A percentile compares a stretch with the other conserved stretches of the same genome.
Evolutionary conservation across 805 yeast genomes (phyloP).

Genomic region (Suhomyces pyralidae): DNA sequence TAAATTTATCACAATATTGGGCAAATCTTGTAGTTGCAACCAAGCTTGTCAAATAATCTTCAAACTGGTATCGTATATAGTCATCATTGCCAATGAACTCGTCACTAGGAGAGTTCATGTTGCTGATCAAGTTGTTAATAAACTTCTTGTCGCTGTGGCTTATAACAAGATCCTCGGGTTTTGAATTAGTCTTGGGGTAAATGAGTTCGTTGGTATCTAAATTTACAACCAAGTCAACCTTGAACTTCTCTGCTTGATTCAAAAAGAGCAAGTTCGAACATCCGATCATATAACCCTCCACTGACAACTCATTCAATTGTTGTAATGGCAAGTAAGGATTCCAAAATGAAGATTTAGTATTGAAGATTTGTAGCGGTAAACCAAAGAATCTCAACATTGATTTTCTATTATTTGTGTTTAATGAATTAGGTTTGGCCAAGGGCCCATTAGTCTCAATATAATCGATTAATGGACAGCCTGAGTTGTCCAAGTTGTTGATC

Average conservation of each 20-base stretch:
- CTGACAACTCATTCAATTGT: slow-evolving; percentile 71
- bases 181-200: slow-evolving; percentile 37
- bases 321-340: slow-evolving; percentile 94
- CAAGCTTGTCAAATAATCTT: slow-evolving; percentile 80
- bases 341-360: slow-evolving; percentile 77
- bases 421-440: slow-evolving; percentile 57
- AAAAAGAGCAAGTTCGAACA: slow-evolving; percentile 81
- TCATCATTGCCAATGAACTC: slow-evolving; percentile 60
- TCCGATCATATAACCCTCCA: slow-evolving; percentile 70
- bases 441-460: slow-evolving; percentile 49
- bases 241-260: slow-evolving; percentile 53
- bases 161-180: slow-evolving; percentile 30
- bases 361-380: slow-evolving; percentile 81
- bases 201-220: slow-evolving; percentile 54
- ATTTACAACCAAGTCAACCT: slow-evolving; percentile 72
- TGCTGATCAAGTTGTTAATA: slow-evolving; percentile 54
- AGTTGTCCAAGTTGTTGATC: slow-evolving; percentile 65
- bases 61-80: slow-evolving; percentile 81
- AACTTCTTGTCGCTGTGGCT: slow-evolving; percentile 64
- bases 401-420: slow-evolving; percentile 73
- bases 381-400: slow-evolving; percentile 82
- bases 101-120: slow-evolving; percentile 45
- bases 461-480: slow-evolving; percentile 72
- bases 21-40: slow-evolving; percentile 69
- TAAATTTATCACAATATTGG: slow-evolving; percentile 46